phyloP scores from a whole-genome alignment of 2,329 filamentous ascomycete species.

The Aspergillus aculeatus region DNA sequence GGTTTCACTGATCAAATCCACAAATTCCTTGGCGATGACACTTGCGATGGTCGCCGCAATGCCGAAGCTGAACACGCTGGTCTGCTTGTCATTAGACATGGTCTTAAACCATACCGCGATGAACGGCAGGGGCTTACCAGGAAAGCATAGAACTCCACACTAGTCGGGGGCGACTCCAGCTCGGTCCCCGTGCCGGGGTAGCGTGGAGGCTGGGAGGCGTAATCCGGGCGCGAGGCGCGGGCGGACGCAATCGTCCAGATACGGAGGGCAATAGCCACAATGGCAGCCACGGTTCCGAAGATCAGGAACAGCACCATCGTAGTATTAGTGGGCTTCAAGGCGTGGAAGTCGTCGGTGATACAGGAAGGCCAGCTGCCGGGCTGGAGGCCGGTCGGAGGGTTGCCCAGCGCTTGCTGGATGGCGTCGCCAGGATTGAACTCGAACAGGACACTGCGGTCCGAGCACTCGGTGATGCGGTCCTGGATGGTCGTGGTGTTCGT shows the following conservation, averaged over 20 bases:
- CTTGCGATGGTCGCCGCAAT: conserved; percentile 4
- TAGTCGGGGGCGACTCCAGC: neutral
- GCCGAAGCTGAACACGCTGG: neutral
- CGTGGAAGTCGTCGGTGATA: conserved; percentile 7
- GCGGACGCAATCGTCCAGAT: neutral
- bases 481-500: conserved; percentile 1
- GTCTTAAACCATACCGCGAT: neutral
- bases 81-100: neutral
- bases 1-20: conserved; percentile 3
- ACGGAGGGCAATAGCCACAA: neutral
- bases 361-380: conserved; percentile 6
- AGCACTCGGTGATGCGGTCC: conserved; percentile 1
- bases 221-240: neutral
- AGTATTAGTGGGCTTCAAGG: conserved; percentile 1
- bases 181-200: neutral
- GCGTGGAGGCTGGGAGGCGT: neutral
- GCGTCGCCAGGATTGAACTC: conserved; percentile 5
- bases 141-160: neutral
- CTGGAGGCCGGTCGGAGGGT: neutral
- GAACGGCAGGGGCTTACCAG: neutral
- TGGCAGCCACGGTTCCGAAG: conserved; percentile 1
- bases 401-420: neutral
- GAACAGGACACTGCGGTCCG: conserved; percentile 6
- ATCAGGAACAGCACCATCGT: conserved; percentile 8
- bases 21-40: conserved; percentile 8